phyloP scores from a whole-genome alignment of 2,329 filamentous ascomycete species.

The Chaetoscypha palmicola region DNA sequence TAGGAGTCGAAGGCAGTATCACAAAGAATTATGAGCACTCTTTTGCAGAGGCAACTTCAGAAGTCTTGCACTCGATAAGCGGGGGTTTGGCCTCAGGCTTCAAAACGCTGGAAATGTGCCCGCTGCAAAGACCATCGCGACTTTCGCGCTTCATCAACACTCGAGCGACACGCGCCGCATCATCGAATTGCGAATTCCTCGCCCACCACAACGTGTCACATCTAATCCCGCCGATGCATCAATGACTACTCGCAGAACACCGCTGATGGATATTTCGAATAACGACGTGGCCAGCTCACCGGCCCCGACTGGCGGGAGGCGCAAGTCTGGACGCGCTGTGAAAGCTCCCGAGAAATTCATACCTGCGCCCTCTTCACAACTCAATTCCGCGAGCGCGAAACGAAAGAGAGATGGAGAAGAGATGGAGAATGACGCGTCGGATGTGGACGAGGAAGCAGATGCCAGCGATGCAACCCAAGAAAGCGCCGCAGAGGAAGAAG shows the following conservation, averaged over 20 bases:
- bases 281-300: slow-evolving; percentile 49
- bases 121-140: slow-evolving; percentile 2
- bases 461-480: slow-evolving; percentile 35
- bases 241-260: slow-evolving; percentile 38
- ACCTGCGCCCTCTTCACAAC: slow-evolving; percentile 34
- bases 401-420: slow-evolving; percentile 46
- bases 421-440: slow-evolving; percentile 42
- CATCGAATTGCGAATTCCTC: neutral
- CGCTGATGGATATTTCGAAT: slow-evolving; percentile 45
- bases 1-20: too few relatives aligned
- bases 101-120: too few relatives aligned
- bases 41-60: too few relatives aligned
- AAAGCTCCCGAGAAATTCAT: slow-evolving; percentile 53
- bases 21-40: too few relatives aligned
- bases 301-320: slow-evolving; percentile 44
- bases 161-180: slow-evolving; percentile 15
- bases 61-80: too few relatives aligned
- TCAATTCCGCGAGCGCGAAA: slow-evolving; percentile 40
- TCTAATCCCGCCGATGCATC: slow-evolving; percentile 22
- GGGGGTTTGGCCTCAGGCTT: too few relatives aligned
- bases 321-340: slow-evolving; percentile 63
- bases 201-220: slow-evolving; percentile 3
- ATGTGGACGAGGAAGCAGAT: slow-evolving; percentile 41
- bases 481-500: slow-evolving; percentile 41
- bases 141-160: slow-evolving; percentile 10